These are phyloP conservation scores for Dovyalis caffra DNA, from an alignment of 345 rosid species.

Conservation along the genomic window DNA sequence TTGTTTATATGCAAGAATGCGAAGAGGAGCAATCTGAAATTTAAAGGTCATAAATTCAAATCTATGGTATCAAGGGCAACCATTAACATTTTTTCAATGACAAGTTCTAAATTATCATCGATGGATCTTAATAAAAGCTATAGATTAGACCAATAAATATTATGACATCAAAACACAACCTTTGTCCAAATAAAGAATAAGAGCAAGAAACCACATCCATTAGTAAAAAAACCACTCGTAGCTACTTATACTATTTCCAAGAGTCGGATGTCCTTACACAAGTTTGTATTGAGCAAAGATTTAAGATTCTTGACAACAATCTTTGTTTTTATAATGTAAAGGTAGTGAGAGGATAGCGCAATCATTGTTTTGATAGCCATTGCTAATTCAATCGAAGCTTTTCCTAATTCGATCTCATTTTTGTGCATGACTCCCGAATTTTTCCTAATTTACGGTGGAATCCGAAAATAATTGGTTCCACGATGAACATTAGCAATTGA, in stretches of 20 bases:
- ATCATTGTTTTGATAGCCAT: slow-evolving; percentile 44
- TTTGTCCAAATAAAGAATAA: too few relatives aligned
- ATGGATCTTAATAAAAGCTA: too few relatives aligned
- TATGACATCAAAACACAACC: too few relatives aligned
- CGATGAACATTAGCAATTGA: too few relatives aligned
- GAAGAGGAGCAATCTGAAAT: too few relatives aligned
- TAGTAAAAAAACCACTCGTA: slow-evolving; percentile 45
- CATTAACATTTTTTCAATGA: too few relatives aligned
- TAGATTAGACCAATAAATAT: too few relatives aligned
- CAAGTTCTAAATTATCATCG: too few relatives aligned
- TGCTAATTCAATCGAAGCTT: slow-evolving; percentile 51
- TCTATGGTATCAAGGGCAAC: too few relatives aligned
- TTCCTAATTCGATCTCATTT: slow-evolving; percentile 51
- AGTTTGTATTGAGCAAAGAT: slow-evolving; percentile 37
- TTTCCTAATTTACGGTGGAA: slow-evolving; percentile 31
- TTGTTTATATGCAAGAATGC: too few relatives aligned
- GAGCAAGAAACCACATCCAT: slow-evolving; percentile 45
- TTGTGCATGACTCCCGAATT: slow-evolving; percentile 38
- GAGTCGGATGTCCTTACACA: slow-evolving; percentile 44
- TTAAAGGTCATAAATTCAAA: too few relatives aligned
- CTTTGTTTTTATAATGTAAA: slow-evolving; percentile 38
- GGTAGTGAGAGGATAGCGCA: slow-evolving; percentile 28
- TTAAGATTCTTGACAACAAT: slow-evolving; percentile 37
- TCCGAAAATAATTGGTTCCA: slow-evolving; percentile 26
- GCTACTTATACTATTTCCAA: slow-evolving; percentile 34